Evolutionary conservation across 2,329 filamentous ascomycete species (phyloP).

Genomic region (Trichoderma breve): DNA sequence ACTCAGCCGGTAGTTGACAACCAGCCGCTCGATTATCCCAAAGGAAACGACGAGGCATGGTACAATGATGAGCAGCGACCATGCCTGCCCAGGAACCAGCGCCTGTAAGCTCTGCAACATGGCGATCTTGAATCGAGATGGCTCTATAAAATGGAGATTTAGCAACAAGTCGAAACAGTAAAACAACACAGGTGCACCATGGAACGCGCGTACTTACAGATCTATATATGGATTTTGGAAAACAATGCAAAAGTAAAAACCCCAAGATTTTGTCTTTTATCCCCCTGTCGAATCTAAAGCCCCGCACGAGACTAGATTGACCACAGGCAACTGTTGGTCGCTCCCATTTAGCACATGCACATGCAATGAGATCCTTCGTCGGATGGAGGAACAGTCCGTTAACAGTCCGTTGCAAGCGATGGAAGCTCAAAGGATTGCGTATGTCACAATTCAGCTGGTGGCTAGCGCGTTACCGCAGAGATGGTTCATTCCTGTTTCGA

Average conservation of each 20-base stretch:
- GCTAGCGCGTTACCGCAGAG: neutral
- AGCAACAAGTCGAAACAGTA: neutral
- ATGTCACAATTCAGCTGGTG: neutral
- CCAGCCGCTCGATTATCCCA: neutral
- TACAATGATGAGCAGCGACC: neutral
- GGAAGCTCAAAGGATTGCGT: neutral
- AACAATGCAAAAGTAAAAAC: neutral
- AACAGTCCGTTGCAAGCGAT: neutral
- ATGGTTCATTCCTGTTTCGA: neutral
- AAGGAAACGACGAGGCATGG: neutral
- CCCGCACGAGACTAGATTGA: neutral
- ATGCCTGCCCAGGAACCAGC: neutral
- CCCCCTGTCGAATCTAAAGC: neutral
- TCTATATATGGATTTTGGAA: neutral
- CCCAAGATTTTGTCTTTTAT: neutral
- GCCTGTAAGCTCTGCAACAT: conserved; percentile 7
- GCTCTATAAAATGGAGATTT: neutral
- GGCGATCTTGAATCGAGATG: neutral
- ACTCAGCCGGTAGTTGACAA: conserved; percentile 1
- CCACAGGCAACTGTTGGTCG: neutral
- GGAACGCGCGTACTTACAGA: neutral
- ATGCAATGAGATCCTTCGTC: neutral
- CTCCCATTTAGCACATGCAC: neutral
- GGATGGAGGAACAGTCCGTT: neutral
- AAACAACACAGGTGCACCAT: neutral